Conservation (phyloP, 1,139 yeast genomes). For the Pichia inconspicua region DNA sequence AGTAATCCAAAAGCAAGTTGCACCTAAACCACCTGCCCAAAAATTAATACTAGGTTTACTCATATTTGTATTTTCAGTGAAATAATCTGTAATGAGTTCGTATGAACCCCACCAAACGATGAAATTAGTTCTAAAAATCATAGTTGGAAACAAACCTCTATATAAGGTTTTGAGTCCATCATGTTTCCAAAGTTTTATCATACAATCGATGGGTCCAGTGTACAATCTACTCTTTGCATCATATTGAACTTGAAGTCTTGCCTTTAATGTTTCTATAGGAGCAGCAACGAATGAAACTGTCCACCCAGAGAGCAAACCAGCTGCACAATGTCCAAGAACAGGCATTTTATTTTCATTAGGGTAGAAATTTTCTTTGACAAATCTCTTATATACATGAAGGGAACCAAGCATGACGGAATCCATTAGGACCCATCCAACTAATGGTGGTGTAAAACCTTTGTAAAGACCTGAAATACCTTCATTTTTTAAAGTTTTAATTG, state of each 20-base stretch:
- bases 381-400: slow-evolving; percentile 64
- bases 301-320: slow-evolving; percentile 80
- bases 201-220: slow-evolving; percentile 75
- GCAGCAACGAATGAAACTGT: slow-evolving; percentile 93
- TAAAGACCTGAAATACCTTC: slow-evolving; percentile 77
- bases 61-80: slow-evolving; percentile 54
- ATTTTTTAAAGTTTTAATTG: slow-evolving; percentile 56
- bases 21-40: slow-evolving; percentile 87
- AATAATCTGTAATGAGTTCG: slow-evolving; percentile 65
- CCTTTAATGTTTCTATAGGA: slow-evolving; percentile 85
- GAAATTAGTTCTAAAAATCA: slow-evolving; percentile 81
- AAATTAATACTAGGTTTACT: slow-evolving; percentile 67
- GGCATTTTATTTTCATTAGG: slow-evolving; percentile 55
- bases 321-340: slow-evolving; percentile 62
- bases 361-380: slow-evolving; percentile 57
- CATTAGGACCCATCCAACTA: slow-evolving; percentile 91
- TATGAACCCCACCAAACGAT: slow-evolving; percentile 94
- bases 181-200: slow-evolving; percentile 41
- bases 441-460: slow-evolving; percentile 86
- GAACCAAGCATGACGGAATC: slow-evolving; percentile 86
- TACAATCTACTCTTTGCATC: slow-evolving; percentile 65
- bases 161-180: slow-evolving; percentile 69
- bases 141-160: slow-evolving; percentile 76
- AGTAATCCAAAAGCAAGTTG: slow-evolving; percentile 80
- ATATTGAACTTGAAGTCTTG: slow-evolving; percentile 82